Base-by-base conservation (phyloP, 148 eudicot genomes). In the Dysphania ambrosioides region DNA sequence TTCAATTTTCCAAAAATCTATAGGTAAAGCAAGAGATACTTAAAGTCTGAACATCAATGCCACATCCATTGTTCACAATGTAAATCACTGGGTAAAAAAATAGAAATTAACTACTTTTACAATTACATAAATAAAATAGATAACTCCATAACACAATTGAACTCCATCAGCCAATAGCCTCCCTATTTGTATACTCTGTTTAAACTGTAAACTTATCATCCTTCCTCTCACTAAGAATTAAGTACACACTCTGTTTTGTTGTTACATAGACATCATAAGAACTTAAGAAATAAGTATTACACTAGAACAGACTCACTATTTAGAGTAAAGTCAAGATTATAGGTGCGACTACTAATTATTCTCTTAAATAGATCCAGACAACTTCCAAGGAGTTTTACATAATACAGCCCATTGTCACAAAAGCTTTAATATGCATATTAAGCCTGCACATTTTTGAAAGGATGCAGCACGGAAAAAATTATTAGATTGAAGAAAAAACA, bases 401-500 rank as follows among this genome's bases (percentile, higher is more conserved):
- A 53, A 53, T 19, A 8, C 23, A 8, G 15, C 40, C 21, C 35
- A 8, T 42, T 21, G 2, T 42, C 4, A 7, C 32, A 55, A 55
- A 71, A 26, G 35, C 5, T 16, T 23, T 57, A 56, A 55, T 57
- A 47, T 32, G 36, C 29, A 4, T 19, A 53, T n/a, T 53, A 53
- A 53, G 24, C 11, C 58, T 53, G 26, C n/a, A 47, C 18, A 47
- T 18, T 6, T 16, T 47, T 21, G 21, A 63, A 34, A 10, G 49
- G 74, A 55, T 35, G 6, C 44, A 71, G 63, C 53, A 71, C 23
- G 74, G 66, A 58, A 23, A 57, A 57, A 58, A 9, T 56, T 5
- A 24, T 30, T 18, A 30, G 49, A 12, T 5, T 5, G 1, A 49
- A 56, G 29, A 21, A 0, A 68, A 30, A 5, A 31, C 29, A 5